phyloP scores from a whole-genome alignment of 352 stramenopile genomes.

The Globisporangium lucens region DNA sequence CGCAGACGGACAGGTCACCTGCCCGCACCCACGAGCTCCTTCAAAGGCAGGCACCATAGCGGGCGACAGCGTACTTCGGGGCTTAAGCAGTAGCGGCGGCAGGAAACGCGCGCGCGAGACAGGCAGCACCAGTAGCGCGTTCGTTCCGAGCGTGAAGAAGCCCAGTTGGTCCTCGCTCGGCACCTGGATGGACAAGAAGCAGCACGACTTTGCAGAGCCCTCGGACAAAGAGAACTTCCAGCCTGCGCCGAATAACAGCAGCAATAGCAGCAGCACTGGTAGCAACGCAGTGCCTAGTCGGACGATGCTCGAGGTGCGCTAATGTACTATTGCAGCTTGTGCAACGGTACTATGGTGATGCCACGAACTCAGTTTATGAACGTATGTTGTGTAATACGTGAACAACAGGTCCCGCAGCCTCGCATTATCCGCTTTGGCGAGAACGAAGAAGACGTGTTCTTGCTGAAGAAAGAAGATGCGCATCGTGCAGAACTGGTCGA shows the following conservation, averaged over 20 bases:
- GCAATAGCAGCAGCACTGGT: conserved; percentile 10
- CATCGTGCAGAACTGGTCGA: conserved; percentile 40
- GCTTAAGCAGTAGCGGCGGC: conserved; percentile 12
- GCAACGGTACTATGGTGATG: neutral
- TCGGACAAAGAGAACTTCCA: conserved; percentile 44
- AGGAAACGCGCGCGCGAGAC: conserved; percentile 35
- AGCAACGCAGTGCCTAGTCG: conserved; percentile 5
- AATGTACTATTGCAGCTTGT: neutral
- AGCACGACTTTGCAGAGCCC: neutral
- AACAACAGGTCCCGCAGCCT: conserved; percentile 19
- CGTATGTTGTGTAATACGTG: neutral
- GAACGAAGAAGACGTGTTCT: conserved; percentile 54
- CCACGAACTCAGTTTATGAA: neutral
- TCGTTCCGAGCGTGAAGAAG: conserved; percentile 27
- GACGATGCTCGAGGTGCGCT: conserved; percentile 18
- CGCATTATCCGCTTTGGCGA: conserved; percentile 57
- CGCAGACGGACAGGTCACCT: neutral
- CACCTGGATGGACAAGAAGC: conserved; percentile 12
- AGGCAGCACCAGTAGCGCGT: conserved; percentile 6
- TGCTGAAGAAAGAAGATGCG: conserved; percentile 47
- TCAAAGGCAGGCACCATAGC: conserved; percentile 10
- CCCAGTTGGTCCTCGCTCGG: conserved; percentile 14
- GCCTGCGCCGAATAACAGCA: conserved; percentile 21
- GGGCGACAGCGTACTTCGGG: conserved; percentile 11
- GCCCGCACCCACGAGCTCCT: neutral